Conservation (phyloP, 2,329 filamentous ascomycete genomes). For the Akanthomyces muscarius region DNA sequence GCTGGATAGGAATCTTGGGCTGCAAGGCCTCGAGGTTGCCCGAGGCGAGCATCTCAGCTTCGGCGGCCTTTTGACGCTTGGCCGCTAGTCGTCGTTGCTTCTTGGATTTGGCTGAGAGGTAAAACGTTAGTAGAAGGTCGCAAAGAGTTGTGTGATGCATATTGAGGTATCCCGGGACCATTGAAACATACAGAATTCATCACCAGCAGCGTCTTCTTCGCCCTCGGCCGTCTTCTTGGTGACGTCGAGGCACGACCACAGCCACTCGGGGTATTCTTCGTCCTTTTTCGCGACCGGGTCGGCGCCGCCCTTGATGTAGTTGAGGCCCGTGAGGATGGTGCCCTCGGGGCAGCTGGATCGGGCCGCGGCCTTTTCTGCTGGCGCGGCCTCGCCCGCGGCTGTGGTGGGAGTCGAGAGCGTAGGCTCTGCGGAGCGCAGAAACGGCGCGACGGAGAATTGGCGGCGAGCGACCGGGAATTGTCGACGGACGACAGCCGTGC, state of each 20-base stretch:
- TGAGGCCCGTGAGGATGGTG: conserved; percentile 67
- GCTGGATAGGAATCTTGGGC: conserved; percentile 68
- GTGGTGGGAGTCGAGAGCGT: conserved; percentile 34
- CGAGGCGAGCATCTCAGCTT: conserved; percentile 58
- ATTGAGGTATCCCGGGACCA: neutral
- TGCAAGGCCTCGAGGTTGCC: conserved; percentile 63
- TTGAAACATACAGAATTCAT: conserved; percentile 70
- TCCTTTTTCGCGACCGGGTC: conserved; percentile 74
- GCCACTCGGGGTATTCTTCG: conserved; percentile 73
- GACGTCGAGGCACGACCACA: conserved; percentile 68
- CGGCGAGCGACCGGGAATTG: conserved; percentile 32
- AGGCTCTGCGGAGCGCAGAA: conserved; percentile 35
- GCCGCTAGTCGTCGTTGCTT: conserved; percentile 71
- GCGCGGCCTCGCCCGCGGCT: conserved; percentile 28
- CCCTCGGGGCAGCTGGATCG: conserved; percentile 60
- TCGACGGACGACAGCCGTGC: conserved; percentile 34
- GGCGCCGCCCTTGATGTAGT: conserved; percentile 68
- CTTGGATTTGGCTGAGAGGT: conserved; percentile 69
- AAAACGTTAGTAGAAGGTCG: conserved; percentile 14
- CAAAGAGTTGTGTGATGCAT: neutral
- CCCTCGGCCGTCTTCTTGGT: conserved; percentile 50
- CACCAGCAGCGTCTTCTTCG: conserved; percentile 56
- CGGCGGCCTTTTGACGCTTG: conserved; percentile 54
- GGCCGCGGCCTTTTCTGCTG: conserved; percentile 25
- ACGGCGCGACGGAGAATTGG: conserved; percentile 38